A percentile compares a stretch with the other conserved stretches of the same genome.
These are phyloP conservation scores for Puccinia hordei DNA, from an alignment of 1,284 basidiomycete species.

Conservation along the genomic window DNA sequence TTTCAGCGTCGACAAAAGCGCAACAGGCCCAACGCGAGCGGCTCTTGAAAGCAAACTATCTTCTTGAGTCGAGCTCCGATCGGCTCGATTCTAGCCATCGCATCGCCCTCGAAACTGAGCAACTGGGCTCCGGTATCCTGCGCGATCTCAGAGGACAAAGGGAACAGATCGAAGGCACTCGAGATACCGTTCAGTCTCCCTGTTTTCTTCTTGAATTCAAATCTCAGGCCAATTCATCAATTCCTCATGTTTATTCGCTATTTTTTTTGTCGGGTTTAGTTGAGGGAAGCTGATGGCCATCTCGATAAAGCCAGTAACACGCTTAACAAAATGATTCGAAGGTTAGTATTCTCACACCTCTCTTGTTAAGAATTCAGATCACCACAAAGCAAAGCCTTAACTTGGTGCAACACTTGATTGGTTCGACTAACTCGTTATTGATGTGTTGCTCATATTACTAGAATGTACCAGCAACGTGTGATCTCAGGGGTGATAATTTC, in stretches of 20 bases:
- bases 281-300: conserved; percentile 65
- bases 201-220: neutral
- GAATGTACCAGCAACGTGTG: conserved; percentile 56
- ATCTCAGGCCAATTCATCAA: neutral
- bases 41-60: conserved; percentile 59
- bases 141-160: conserved; percentile 80
- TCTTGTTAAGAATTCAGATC: no score
- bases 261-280: conserved; percentile 56
- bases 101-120: conserved; percentile 92
- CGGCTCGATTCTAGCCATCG: conserved; percentile 86
- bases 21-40: conserved; percentile 60
- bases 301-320: conserved; percentile 67
- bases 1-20: neutral
- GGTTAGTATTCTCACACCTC: conserved; percentile 60
- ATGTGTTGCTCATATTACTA: conserved; percentile 31
- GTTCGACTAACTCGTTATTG: conserved; percentile 1
- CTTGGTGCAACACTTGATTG: neutral
- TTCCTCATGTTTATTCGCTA: neutral
- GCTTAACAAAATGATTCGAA: conserved; percentile 67
- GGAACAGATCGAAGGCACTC: conserved; percentile 91
- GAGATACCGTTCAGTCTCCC: conserved; percentile 73
- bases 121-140: conserved; percentile 89
- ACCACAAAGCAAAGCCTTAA: no score
- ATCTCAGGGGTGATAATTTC: conserved; percentile 57
- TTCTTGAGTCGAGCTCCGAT: conserved; percentile 62